Base-by-base conservation (phyloP, 257 asterid species). In the Parsonsia alboflavescens region DNA sequence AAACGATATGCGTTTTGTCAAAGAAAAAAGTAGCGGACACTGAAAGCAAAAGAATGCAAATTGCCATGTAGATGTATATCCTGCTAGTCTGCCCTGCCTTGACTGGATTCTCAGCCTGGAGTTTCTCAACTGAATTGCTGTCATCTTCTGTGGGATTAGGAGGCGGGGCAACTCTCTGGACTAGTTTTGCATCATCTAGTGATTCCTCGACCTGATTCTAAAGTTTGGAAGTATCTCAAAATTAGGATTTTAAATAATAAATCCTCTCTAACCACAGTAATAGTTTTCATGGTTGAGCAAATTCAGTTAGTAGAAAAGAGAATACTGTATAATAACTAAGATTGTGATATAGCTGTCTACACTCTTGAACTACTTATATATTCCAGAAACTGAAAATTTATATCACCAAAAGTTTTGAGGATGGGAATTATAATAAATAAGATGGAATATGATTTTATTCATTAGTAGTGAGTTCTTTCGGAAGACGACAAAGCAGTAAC, bases 121-220 rank as follows among this genome's bases (percentile, higher is more conserved):
- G 62, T 75, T 74, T 46, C 19, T 16, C 57, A 74, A 65, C 78
- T 44, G 75, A 58, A 80, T 52, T 71, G 33, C 78, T 54, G 53
- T 16, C 63, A 12, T 77, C 59, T 9, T 74, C 76, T 73, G 74
- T 58, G 15, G 82, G 64, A 59, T 36, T 13, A n/a, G 82, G 77
- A 54, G 77, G 69, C 56, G 26, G 70, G 26, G 41, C 70, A 56
- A 81, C 86, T 6, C 6, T 8, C 58, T 77, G 78, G 57, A 67
- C 77, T 2, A 76, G 45, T 19, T 83, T 16, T 71, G 79, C 73
- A 68, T 64, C 22, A 44, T 49, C 67, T 2, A 72, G 39, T 74
- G 80, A 76, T 68, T 90, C 76, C 59, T 89, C 85, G 72, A 77
- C 93, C 95, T 89, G 48, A 70, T 66, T 41, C 69, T 26, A 45